A percentile compares a stretch with the other conserved stretches of the same genome.
Evolutionary conservation across 2,329 filamentous ascomycete genomes (phyloP).

Genomic region (Diaporthe sp.): DNA sequence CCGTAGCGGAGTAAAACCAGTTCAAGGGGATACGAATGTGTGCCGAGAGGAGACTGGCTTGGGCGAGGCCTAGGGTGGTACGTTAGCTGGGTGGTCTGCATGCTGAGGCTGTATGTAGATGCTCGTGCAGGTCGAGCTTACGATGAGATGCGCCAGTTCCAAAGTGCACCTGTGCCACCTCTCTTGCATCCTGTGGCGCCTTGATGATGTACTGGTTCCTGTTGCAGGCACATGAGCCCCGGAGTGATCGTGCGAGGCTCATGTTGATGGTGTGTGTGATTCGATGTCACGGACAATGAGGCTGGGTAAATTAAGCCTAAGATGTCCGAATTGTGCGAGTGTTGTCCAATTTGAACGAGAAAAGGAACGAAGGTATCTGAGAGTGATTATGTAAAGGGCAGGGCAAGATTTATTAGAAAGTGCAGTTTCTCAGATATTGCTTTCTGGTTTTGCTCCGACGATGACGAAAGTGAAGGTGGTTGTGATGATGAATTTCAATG

Average conservation of each 20-base stretch:
- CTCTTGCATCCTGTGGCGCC: constrained; percentile 70
- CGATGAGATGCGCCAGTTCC: constrained; percentile 77
- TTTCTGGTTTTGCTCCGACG: background rate
- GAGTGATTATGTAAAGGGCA: background rate
- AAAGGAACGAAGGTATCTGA: background rate
- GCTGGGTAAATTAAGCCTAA: background rate
- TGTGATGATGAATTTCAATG: constrained; percentile 11
- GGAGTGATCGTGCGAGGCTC: constrained; percentile 68
- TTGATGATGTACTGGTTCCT: constrained; percentile 85
- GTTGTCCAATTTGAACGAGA: background rate
- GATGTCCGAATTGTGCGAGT: background rate
- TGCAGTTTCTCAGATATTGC: background rate
- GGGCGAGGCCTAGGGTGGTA: constrained; percentile 65
- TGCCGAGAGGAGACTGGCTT: constrained; percentile 80
- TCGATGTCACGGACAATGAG: background rate
- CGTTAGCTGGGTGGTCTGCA: constrained; percentile 38
- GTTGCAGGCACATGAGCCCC: constrained; percentile 86
- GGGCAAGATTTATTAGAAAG: too few relatives aligned
- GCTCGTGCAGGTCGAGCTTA: constrained; percentile 62
- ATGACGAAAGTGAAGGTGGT: background rate
- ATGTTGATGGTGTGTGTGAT: constrained; percentile 48
- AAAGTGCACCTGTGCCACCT: constrained; percentile 78
- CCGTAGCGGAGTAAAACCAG: constrained; percentile 84
- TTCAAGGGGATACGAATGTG: constrained; percentile 85
- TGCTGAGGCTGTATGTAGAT: background rate